Conservation (phyloP, 2,329 filamentous ascomycete species). For the Fonsecaea erecta region DNA sequence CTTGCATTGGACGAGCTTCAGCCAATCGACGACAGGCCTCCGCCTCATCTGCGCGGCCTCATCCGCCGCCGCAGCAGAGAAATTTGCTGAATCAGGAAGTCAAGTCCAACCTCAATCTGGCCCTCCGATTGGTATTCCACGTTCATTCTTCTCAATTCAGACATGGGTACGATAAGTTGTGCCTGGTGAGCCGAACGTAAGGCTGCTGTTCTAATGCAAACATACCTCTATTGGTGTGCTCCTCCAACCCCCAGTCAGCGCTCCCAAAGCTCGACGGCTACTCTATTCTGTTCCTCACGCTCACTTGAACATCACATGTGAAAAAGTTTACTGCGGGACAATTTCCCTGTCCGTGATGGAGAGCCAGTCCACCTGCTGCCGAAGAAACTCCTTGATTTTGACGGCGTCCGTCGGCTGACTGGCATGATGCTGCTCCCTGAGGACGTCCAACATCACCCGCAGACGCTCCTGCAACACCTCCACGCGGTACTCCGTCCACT, state of each 20-base stretch:
- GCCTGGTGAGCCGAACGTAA: not conserved
- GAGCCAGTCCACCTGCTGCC: slow-evolving; percentile 34
- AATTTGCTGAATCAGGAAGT: not conserved
- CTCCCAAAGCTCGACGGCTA: not conserved
- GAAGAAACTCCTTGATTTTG: slow-evolving; percentile 39
- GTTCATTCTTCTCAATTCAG: not conserved
- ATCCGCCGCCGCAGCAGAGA: not conserved
- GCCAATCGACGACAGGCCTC: not conserved
- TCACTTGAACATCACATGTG: not conserved
- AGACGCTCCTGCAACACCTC: slow-evolving; percentile 65
- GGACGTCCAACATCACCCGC: slow-evolving; percentile 47
- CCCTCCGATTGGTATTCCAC: not conserved
- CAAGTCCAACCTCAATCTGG: not conserved
- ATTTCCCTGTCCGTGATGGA: slow-evolving; percentile 25
- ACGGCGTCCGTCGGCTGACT: slow-evolving; percentile 40
- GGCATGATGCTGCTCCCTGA: slow-evolving; percentile 40
- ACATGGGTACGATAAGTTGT: too few relatives aligned
- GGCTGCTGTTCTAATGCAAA: not conserved
- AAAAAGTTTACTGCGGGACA: not conserved
- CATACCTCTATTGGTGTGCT: not conserved
- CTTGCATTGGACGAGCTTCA: not conserved
- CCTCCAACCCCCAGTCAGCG: not conserved
- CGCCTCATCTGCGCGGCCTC: not conserved
- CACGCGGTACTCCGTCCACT: slow-evolving; percentile 66
- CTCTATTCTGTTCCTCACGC: not conserved